Conservation (phyloP, 257 asterid species). For the Henckelia pumila region DNA sequence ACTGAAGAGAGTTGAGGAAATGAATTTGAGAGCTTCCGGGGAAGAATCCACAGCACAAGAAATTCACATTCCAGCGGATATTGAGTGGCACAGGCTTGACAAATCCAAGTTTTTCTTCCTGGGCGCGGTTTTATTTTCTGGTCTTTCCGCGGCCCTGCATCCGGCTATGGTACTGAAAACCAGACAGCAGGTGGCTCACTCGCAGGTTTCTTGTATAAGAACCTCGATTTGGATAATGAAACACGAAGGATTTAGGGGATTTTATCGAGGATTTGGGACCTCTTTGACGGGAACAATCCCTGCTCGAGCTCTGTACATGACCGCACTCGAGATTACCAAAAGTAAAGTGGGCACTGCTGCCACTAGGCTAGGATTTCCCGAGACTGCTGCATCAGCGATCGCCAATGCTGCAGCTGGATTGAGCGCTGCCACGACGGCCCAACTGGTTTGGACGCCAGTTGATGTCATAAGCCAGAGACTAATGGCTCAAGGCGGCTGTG, state of each 20-base stretch:
- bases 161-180: slow-evolving; percentile 74
- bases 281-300: slow-evolving; percentile 77
- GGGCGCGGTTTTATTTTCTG: slow-evolving; percentile 75
- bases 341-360: slow-evolving; percentile 54
- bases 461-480: slow-evolving; percentile 86
- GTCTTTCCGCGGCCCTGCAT: slow-evolving; percentile 62
- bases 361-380: slow-evolving; percentile 48
- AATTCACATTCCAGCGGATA: slow-evolving; percentile 61
- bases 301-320: slow-evolving; percentile 73
- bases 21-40: slow-evolving; percentile 48
- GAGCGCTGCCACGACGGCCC: slow-evolving; percentile 72
- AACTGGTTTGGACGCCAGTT: slow-evolving; percentile 74
- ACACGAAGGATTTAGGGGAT: slow-evolving; percentile 61
- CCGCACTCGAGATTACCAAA: slow-evolving; percentile 78
- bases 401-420: slow-evolving; percentile 77
- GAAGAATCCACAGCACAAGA: slow-evolving; percentile 46
- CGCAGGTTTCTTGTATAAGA: slow-evolving; percentile 41
- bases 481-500: slow-evolving; percentile 55
- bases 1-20: slow-evolving; percentile 30
- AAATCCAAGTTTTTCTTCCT: slow-evolving; percentile 76
- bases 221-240: slow-evolving; percentile 52
- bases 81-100: slow-evolving; percentile 70
- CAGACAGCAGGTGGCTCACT: slow-evolving; percentile 67
- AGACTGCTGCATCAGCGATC: slow-evolving; percentile 50
- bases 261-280: slow-evolving; percentile 76